Conservation (phyloP, 345 rosid genomes). For the Rhodomyrtus tomentosa region DNA sequence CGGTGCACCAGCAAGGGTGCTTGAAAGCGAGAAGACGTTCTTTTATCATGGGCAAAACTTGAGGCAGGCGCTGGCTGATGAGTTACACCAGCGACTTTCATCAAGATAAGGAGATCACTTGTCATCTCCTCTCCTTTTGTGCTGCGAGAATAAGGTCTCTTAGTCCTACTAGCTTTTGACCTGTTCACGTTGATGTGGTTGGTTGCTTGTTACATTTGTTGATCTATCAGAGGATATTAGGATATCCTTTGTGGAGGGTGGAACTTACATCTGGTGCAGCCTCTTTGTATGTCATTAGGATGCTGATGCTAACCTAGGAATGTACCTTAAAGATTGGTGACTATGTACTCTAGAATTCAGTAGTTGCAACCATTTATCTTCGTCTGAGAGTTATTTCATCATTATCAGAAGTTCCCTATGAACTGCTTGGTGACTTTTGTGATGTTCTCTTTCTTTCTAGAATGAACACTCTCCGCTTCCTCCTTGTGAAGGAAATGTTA, state of each 20-base stretch:
- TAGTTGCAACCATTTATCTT: background rate
- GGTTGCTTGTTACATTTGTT: background rate
- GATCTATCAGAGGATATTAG: background rate
- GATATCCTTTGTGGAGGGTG: background rate
- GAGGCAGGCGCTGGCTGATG: conserved; percentile 94
- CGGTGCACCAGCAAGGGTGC: conserved; percentile 55
- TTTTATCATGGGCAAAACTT: conserved; percentile 69
- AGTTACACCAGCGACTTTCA: conserved; percentile 88
- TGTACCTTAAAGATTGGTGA: background rate
- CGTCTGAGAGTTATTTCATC: background rate
- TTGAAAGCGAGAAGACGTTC: conserved; percentile 74
- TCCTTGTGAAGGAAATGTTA: background rate
- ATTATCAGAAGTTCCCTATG: background rate
- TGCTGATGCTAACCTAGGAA: background rate
- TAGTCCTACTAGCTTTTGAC: background rate
- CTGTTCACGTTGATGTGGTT: background rate
- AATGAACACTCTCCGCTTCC: background rate
- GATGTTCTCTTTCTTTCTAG: background rate
- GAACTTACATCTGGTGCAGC: background rate
- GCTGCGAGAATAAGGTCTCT: background rate
- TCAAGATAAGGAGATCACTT: conserved; percentile 30
- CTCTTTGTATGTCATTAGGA: background rate
- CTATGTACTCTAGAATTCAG: background rate
- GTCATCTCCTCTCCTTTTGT: background rate
- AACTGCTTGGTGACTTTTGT: background rate